Percentiles rank a stretch among this genome's conserved stretches.
phyloP scores from a whole-genome alignment of 176 grass and related monocot species.

The Cocos nucifera region DNA sequence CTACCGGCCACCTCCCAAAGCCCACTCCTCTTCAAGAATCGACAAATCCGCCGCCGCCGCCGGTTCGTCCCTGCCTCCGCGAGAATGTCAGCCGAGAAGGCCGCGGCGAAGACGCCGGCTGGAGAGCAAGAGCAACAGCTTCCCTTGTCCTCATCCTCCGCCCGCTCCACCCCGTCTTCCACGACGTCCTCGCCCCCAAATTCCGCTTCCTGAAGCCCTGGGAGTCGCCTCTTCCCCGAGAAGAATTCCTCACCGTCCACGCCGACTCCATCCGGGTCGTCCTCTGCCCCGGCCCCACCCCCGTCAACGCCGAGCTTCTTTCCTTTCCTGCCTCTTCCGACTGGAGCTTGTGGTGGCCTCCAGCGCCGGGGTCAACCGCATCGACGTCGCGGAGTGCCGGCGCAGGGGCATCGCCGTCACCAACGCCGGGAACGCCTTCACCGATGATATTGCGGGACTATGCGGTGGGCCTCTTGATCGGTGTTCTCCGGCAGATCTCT shows the following conservation, averaged over 20 bases:
- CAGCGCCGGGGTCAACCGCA: not conserved
- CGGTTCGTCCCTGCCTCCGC: too few species aligned
- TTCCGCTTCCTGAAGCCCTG: not conserved
- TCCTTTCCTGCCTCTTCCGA: not conserved
- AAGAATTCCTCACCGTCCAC: not conserved
- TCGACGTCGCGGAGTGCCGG: not conserved
- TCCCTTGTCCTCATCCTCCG: not conserved
- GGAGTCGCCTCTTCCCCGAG: not conserved
- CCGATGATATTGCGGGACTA: not conserved
- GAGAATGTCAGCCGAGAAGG: too few species aligned
- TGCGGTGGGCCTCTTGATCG: not conserved
- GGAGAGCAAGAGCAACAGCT: not conserved
- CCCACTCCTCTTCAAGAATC: too few species aligned
- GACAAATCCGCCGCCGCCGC: too few species aligned
- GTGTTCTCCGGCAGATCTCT: not conserved
- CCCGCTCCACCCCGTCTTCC: not conserved
- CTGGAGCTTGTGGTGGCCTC: not conserved
- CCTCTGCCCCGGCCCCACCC: not conserved
- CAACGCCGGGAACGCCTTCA: not conserved
- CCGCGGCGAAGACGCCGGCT: too few species aligned
- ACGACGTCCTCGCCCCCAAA: not conserved
- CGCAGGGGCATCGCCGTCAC: not conserved
- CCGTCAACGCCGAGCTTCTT: not conserved
- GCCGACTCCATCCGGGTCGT: not conserved
- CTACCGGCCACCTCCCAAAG: too few species aligned